Percentiles rank a stretch among this genome's conserved stretches.
Evolutionary conservation across 2,329 filamentous ascomycete genomes (phyloP).

Genomic region (Fusarium fracticaudum): DNA sequence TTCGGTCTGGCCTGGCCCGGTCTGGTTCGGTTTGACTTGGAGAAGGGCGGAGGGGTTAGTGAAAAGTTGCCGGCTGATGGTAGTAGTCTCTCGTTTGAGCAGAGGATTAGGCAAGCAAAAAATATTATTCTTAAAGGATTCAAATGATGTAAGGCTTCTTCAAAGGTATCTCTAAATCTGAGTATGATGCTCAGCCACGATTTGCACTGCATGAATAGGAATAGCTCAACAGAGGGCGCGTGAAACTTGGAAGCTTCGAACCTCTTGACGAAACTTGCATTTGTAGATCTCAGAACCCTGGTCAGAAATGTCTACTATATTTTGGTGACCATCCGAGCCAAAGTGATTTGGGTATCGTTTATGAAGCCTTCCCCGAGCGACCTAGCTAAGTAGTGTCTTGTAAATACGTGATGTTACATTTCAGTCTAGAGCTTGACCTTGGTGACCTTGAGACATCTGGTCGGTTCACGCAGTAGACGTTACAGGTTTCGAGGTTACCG

Average conservation of each 20-base stretch:
- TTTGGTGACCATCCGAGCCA: neutral
- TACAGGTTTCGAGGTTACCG: neutral
- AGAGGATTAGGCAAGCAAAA: neutral
- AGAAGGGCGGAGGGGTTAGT: conserved; percentile 25
- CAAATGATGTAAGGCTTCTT: neutral
- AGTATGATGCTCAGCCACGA: neutral
- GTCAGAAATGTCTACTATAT: neutral
- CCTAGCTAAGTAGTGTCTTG: neutral
- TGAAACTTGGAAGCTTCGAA: neutral
- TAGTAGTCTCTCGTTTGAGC: neutral
- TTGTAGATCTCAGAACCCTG: neutral
- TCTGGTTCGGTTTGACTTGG: conserved; percentile 22
- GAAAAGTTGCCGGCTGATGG: conserved; percentile 8
- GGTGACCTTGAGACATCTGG: neutral
- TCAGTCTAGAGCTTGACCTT: neutral
- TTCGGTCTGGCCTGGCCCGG: conserved; percentile 1
- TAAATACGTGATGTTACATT: neutral
- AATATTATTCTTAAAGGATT: neutral
- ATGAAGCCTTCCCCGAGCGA: neutral
- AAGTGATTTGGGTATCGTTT: neutral
- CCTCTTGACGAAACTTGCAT: neutral
- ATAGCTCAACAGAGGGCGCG: neutral
- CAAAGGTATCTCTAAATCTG: neutral
- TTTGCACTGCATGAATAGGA: neutral
- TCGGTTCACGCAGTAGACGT: neutral